Evolutionary conservation across 2,329 filamentous ascomycete genomes (phyloP).

Genomic region (Emericellopsis atlantica): DNA sequence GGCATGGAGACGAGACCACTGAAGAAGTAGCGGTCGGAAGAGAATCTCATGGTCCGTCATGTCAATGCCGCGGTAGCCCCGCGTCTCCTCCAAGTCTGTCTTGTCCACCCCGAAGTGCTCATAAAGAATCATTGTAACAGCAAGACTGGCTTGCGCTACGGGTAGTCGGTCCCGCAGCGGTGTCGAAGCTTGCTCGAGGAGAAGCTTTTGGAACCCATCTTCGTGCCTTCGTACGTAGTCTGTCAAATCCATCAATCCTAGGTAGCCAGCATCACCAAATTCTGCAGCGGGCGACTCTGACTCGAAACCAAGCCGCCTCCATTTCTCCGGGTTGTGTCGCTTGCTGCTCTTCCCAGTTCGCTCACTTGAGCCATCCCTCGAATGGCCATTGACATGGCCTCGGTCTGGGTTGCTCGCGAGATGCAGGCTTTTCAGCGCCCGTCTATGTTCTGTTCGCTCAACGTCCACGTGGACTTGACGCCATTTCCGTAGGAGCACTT

Average conservation of each 20-base stretch:
- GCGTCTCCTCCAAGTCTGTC: conserved; percentile 64
- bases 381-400: conserved; percentile 23
- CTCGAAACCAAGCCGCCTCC: conserved; percentile 84
- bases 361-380: conserved; percentile 23
- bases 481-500: conserved; percentile 80
- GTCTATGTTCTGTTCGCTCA: conserved; percentile 76
- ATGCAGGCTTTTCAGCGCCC: conserved; percentile 76
- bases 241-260: conserved; percentile 95
- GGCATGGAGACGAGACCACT: conserved; percentile 86
- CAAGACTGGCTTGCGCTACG: conserved; percentile 73
- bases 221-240: conserved; percentile 90
- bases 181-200: conserved; percentile 76
- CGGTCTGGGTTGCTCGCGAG: conserved; percentile 63
- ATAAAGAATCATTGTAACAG: conserved; percentile 78
- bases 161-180: conserved; percentile 66
- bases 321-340: conserved; percentile 79
- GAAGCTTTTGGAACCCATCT: conserved; percentile 80
- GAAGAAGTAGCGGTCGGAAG: conserved; percentile 76
- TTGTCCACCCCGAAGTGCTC: conserved; percentile 93
- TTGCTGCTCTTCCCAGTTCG: conserved; percentile 45
- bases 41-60: conserved; percentile 71
- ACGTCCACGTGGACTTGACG: conserved; percentile 72
- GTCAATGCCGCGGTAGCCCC: conserved; percentile 63
- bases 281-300: conserved; percentile 78
- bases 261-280: conserved; percentile 73